Evolutionary conservation across 805 yeast genomes (phyloP).

Genomic region (Ogataea haglerorum): DNA sequence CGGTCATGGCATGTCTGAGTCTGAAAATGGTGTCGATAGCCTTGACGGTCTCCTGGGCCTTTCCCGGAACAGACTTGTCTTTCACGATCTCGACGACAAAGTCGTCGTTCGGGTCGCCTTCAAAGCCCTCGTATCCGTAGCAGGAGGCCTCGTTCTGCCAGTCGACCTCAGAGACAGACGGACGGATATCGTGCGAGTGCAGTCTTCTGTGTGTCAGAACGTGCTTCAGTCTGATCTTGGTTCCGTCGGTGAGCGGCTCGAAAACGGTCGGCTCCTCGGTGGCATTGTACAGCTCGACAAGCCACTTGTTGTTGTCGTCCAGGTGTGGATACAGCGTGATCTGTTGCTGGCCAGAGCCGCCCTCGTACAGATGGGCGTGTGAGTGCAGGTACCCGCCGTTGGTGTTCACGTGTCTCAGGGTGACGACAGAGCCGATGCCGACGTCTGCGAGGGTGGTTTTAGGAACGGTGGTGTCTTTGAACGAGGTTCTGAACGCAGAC

Average conservation of each 20-base stretch:
- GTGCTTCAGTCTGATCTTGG: slow-evolving; percentile 68
- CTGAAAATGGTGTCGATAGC: slow-evolving; percentile 71
- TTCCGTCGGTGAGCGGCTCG: slow-evolving; percentile 61
- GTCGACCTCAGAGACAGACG: slow-evolving; percentile 71
- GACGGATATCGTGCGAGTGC: slow-evolving; percentile 80
- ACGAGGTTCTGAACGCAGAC: slow-evolving; percentile 64
- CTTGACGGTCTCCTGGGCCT: slow-evolving; percentile 52
- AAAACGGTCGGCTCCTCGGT: slow-evolving; percentile 55
- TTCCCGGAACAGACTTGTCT: slow-evolving; percentile 45
- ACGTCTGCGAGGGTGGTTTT: slow-evolving; percentile 57
- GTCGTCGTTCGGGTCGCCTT: slow-evolving; percentile 83
- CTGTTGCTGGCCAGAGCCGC: slow-evolving; percentile 85
- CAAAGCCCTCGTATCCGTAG: slow-evolving; percentile 74
- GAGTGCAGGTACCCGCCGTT: slow-evolving; percentile 82
- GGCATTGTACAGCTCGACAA: slow-evolving; percentile 62
- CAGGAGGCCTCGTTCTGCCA: slow-evolving; percentile 83
- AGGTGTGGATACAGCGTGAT: slow-evolving; percentile 75
- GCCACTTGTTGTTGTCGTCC: slow-evolving; percentile 73
- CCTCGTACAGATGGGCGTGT: slow-evolving; percentile 66
- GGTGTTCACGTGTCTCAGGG: slow-evolving; percentile 66
- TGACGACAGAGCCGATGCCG: slow-evolving; percentile 66
- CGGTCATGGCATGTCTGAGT: slow-evolving; percentile 76
- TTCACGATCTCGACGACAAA: slow-evolving; percentile 71
- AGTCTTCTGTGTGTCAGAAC: slow-evolving; percentile 57
- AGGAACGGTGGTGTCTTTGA: slow-evolving; percentile 61